A percentile compares a stretch with the other conserved stretches of the same genome.
These are phyloP conservation scores for Tolypocladium pustulatum DNA, from an alignment of 2,329 filamentous ascomycete genomes.

Conservation along the genomic window DNA sequence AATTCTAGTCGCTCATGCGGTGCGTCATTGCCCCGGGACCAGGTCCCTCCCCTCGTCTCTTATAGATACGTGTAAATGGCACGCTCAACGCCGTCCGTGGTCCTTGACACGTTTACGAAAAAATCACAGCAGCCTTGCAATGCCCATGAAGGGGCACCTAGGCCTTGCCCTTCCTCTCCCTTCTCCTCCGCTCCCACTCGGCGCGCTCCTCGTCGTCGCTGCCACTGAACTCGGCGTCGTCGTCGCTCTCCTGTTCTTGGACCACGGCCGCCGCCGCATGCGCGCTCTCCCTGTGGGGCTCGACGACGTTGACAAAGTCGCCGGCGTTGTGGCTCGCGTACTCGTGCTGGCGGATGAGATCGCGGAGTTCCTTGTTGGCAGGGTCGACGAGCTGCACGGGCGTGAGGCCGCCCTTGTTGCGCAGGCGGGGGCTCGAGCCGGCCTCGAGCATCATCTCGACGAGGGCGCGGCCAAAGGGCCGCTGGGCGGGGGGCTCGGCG, in stretches of 20 bases:
- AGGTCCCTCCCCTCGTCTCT: not conserved
- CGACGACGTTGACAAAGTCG: slow-evolving; percentile 39
- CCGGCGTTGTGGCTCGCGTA: slow-evolving; percentile 49
- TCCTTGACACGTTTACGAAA: not conserved
- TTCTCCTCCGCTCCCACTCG: slow-evolving; percentile 46
- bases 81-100: slow-evolving; percentile 2
- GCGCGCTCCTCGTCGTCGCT: slow-evolving; percentile 55
- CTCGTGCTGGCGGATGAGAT: slow-evolving; percentile 60
- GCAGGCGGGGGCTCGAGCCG: slow-evolving; percentile 46
- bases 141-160: slow-evolving; percentile 1
- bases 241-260: slow-evolving; percentile 16
- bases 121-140: not conserved
- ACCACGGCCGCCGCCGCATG: slow-evolving; percentile 7
- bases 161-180: slow-evolving; percentile 25
- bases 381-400: slow-evolving; percentile 66
- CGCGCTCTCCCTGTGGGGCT: slow-evolving; percentile 6
- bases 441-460: slow-evolving; percentile 77
- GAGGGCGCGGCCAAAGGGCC: slow-evolving; percentile 53
- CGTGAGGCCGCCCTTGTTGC: slow-evolving; percentile 65
- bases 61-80: slow-evolving; percentile 1
- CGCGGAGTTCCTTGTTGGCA: slow-evolving; percentile 48
- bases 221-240: slow-evolving; percentile 50
- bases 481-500: slow-evolving; percentile 50
- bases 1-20: not conserved
- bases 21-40: not conserved